Base-by-base conservation (phyloP, 257 asterid species). In the Dorcoceras hygrometricum region DNA sequence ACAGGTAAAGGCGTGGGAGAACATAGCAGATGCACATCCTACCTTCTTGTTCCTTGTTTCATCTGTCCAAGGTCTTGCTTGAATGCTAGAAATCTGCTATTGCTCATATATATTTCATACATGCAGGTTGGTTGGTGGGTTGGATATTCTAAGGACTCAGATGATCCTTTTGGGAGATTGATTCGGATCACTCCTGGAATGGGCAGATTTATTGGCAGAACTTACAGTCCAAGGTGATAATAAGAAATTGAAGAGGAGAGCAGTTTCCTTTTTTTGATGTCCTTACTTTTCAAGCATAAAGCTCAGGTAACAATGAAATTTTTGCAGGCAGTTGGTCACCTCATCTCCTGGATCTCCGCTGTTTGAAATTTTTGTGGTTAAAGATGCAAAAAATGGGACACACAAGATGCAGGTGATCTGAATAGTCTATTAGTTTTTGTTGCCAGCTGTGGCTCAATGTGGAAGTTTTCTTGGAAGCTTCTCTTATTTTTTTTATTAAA, bases 91-190 rank as follows among this genome's bases (percentile, higher is more conserved):
- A 51, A 23, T 18, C 57, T 65, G 62, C 25, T 57, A 24, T 56
- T 27, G 65, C 29, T 55, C 31, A 53, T 70, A 66, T 79, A 69
- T 63, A 27, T 71, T 20, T 27, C 24, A 54, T 63, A 12, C 31
- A 57, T 75, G 72, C 81, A 93, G 99, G 90, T 90, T 77, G 99
- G 99, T 67, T 93, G 99, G 99, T 93, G 99, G 99, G 96, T 87
- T 73, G 99, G 99, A 74, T 90, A 81, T 75, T 83, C 97, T 23
- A 88, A 86, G 78, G 91, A 90, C 70, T 83, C 87, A 31, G 87
- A 75, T 61, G 97, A 93, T 82, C 99, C 96, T 67, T 93, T 90
- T 76, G 99, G 99, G 71, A 93, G 85, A 81, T 67, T 93, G 70
- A 68, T 93, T 59, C 92, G 78, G 75, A 80, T 93, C 50, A 86